Base-by-base conservation (phyloP, 257 asterid species). In the Nicotiana otophora region DNA sequence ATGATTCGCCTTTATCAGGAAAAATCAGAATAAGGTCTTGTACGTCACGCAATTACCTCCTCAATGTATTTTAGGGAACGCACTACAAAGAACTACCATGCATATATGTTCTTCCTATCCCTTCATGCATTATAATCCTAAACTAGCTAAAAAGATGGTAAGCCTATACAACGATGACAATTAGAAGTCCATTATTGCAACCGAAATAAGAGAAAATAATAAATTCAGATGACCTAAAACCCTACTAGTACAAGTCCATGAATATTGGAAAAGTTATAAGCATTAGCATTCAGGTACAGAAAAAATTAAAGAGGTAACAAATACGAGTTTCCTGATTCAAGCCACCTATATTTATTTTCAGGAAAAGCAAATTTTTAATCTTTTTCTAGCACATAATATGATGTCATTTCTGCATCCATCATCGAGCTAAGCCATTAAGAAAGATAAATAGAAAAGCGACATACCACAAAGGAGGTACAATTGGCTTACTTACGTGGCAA, bases 401-500 rank as follows among this genome's bases (percentile, higher is more conserved):
- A 51, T 28, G 64, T 75, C 46, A 75, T 75, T 75, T 75, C 28
- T 51, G 48, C 80, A 75, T 12, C 63, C 28, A 75, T 28, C 64
- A 75, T 7, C n/a, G 5, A 51, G 62, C 63, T 75, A 26, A 48
- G 39, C 20, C 80, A 28, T 51, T 15, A 60, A 51, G 80, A 75
- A 75, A 48, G 16, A 48, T 0, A 4, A 51, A 16, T 28, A 28
- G 46, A 75, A 75, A 75, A 12, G 64, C 10, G 1, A 51, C 80
- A 28, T 75, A 51, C 63, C 15, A 2, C 14, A 51, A 46, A 74
- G 79, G 17, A 75, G 10, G 46, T 51, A 75, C 30, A 75, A 75
- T 51, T 75, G 80, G 80, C 85, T 63, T 74, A 84, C 99, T 94
- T 90, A 96, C 99, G 90, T 92, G 87, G 97, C 93, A 82, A 96